These are phyloP conservation scores for Gardenia jasminoides DNA, from an alignment of 257 asterid species.

Conservation along the genomic window DNA sequence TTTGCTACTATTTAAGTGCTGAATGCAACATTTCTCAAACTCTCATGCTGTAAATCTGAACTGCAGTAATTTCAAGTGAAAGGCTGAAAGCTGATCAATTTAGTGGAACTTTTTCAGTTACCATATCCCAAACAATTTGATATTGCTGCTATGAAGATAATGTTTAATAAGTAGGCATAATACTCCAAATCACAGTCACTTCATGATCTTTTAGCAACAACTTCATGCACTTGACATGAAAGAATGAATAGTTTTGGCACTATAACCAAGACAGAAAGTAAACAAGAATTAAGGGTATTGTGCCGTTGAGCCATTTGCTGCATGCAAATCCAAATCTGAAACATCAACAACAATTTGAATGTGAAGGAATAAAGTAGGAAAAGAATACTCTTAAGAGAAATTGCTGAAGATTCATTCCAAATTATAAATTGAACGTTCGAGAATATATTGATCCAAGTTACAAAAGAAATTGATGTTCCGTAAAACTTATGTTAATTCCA, in stretches of 20 bases:
- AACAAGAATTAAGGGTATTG: too few species aligned
- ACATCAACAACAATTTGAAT: too few species aligned
- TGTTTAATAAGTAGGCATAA: not conserved
- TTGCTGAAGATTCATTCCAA: too few species aligned
- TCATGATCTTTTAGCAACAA: not conserved
- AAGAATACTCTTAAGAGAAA: too few species aligned
- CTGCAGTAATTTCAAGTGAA: not conserved
- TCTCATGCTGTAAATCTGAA: not conserved
- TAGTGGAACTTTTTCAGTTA: not conserved
- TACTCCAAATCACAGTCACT: not conserved
- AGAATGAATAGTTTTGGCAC: not conserved
- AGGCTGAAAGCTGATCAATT: not conserved
- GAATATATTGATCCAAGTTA: too few species aligned
- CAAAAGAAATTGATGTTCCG: too few species aligned
- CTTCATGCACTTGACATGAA: not conserved
- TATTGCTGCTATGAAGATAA: too few species aligned
- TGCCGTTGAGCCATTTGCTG: too few species aligned
- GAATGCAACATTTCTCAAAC: not conserved
- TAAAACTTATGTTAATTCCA: too few species aligned
- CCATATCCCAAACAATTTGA: not conserved
- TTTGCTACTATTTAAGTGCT: not conserved
- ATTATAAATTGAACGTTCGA: too few species aligned
- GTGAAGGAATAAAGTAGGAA: too few species aligned
- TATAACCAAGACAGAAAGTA: not conserved
- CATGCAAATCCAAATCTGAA: too few species aligned